Percentiles rank a stretch among this genome's conserved stretches.
These are phyloP conservation scores for Casuarina equisetifolia DNA, from an alignment of 306 rosid species.

Conservation along the genomic window DNA sequence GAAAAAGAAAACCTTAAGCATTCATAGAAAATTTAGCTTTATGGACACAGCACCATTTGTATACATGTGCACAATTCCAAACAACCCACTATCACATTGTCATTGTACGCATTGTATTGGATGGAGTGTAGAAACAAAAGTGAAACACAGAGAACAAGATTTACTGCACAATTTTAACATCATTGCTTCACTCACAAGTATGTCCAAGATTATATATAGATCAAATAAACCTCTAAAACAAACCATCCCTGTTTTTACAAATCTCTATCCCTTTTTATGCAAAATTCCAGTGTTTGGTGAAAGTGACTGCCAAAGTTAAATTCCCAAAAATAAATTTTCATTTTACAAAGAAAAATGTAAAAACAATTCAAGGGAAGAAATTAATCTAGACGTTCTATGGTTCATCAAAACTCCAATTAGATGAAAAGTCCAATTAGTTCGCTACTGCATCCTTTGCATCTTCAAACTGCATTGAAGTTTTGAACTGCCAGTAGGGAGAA, in stretches of 20 bases:
- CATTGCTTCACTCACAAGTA: neutral
- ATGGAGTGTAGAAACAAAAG: too few species aligned
- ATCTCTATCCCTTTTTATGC: neutral
- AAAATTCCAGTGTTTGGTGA: neutral
- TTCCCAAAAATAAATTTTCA: neutral
- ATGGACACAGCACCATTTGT: too few species aligned
- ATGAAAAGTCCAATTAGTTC: neutral
- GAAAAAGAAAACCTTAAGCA: neutral
- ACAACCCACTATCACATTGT: too few species aligned
- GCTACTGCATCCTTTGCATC: slow-evolving; percentile 9
- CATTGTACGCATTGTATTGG: too few species aligned
- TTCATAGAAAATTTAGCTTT: neutral
- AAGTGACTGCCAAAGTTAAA: neutral
- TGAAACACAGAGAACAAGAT: neutral
- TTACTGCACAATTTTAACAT: neutral
- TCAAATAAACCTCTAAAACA: neutral
- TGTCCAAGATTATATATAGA: slow-evolving; percentile 4
- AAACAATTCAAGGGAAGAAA: too few species aligned
- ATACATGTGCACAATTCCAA: too few species aligned
- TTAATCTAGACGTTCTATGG: neutral
- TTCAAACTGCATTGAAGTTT: slow-evolving; percentile 8
- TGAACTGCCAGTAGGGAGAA: slow-evolving; percentile 30
- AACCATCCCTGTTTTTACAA: neutral
- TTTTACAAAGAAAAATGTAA: neutral
- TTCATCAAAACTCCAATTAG: neutral